A percentile compares a stretch with the other conserved stretches of the same genome.
phyloP scores from a whole-genome alignment of 805 yeast genomes.

The Suhomyces vadensis region DNA sequence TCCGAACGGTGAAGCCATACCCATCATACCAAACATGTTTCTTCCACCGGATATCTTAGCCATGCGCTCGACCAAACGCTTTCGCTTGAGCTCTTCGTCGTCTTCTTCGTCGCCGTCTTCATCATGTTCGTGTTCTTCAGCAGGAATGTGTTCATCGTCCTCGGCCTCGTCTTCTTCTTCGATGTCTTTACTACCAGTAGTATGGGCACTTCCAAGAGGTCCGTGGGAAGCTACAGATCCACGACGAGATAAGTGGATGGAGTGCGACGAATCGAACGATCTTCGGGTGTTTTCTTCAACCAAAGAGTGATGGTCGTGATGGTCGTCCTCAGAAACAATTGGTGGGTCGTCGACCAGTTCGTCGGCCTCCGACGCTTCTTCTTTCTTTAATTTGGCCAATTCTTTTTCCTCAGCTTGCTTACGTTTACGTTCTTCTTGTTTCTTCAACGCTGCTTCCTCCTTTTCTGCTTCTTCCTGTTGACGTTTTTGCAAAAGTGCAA shows the following conservation, averaged over 20 bases:
- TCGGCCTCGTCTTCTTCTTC: constrained; percentile 15
- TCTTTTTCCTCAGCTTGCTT: constrained; percentile 35
- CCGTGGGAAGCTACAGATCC: neutral
- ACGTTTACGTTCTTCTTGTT: constrained; percentile 52
- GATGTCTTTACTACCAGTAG: constrained; percentile 6
- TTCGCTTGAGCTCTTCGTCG: constrained; percentile 72
- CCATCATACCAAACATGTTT: constrained; percentile 76
- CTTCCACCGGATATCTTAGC: constrained; percentile 91
- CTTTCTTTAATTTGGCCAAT: constrained; percentile 19
- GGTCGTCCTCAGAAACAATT: constrained; percentile 14
- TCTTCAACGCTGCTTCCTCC: constrained; percentile 59
- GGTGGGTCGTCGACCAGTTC: too few relatives aligned
- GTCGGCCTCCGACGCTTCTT: constrained; percentile 17
- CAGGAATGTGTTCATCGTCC: constrained; percentile 17
- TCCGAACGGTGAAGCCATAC: constrained; percentile 46
- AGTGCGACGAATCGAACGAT: constrained; percentile 6
- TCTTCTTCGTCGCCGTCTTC: constrained; percentile 63
- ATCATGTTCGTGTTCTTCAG: constrained; percentile 14
- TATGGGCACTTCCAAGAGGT: constrained; percentile 1
- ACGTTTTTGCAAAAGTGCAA: constrained; percentile 76
- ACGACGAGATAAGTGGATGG: constrained; percentile 1
- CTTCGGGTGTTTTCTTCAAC: constrained; percentile 3
- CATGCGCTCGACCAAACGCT: constrained; percentile 86
- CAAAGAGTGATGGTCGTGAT: neutral
- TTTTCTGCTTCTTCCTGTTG: constrained; percentile 79